phyloP scores from a whole-genome alignment of 148 eudicot species.

The Camellia japonica region DNA sequence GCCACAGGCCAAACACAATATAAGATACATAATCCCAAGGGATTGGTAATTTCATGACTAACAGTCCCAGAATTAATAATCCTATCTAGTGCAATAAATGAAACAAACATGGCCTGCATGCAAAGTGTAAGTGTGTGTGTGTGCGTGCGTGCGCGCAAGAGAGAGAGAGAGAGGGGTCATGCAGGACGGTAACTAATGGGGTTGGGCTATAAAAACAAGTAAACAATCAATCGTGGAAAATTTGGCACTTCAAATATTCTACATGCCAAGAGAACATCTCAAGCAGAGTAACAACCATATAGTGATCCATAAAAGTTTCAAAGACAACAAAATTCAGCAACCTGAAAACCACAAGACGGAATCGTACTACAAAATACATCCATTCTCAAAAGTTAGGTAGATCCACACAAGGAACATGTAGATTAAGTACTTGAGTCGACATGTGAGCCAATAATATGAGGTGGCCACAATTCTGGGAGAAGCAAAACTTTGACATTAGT shows the following conservation, averaged over 20 bases:
- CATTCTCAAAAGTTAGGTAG: background rate
- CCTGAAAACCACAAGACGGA: background rate
- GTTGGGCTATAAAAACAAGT: background rate
- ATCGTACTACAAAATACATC: background rate
- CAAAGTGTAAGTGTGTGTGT: no score
- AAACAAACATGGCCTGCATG: no score
- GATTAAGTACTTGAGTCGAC: background rate
- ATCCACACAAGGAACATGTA: background rate
- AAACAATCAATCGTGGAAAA: background rate
- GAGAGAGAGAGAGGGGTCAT: no score
- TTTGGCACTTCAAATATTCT: background rate
- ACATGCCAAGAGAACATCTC: background rate
- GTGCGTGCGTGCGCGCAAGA: no score
- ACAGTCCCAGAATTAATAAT: no score
- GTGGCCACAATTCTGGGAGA: background rate
- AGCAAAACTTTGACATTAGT: slow-evolving; percentile 10
- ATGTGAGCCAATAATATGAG: background rate
- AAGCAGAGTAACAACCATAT: background rate
- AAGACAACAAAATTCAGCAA: background rate
- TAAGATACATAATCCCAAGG: no score
- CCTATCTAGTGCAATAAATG: no score
- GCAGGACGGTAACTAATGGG: background rate
- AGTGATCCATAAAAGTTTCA: background rate
- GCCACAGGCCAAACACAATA: no score
- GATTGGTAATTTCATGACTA: no score